A percentile compares a stretch with the other conserved stretches of the same genome.
phyloP scores from a whole-genome alignment of 495 filamentous ascomycete genomes.

The Penicillium arizonense region DNA sequence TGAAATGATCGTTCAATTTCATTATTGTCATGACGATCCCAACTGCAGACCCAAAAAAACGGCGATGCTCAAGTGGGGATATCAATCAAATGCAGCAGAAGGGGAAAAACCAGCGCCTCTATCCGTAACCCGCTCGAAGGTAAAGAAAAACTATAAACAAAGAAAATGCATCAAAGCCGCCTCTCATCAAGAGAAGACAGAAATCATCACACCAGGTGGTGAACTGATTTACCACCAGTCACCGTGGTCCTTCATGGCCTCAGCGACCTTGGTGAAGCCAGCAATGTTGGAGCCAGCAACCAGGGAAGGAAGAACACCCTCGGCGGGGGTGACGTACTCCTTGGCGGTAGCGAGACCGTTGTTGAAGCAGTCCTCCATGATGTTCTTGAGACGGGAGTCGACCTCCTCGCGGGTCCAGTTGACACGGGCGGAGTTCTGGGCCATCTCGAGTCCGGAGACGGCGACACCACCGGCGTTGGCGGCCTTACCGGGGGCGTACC shows the following conservation, averaged over 20 bases:
- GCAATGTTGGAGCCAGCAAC: constrained; percentile 96
- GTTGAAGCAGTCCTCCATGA: constrained; percentile 94
- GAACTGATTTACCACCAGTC: constrained; percentile 78
- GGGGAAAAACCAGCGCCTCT: constrained; percentile 40
- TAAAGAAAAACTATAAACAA: constrained; percentile 20
- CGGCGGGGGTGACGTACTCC: constrained; percentile 73
- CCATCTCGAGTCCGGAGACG: constrained; percentile 98
- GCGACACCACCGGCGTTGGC: constrained; percentile 98
- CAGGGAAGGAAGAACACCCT: constrained; percentile 83
- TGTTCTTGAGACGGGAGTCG: constrained; percentile 84
- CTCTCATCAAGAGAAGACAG: constrained; percentile 11
- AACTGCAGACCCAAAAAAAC: constrained; percentile 15
- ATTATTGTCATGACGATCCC: constrained; percentile 30
- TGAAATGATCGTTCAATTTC: constrained; percentile 25
- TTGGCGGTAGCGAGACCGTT: constrained; percentile 87
- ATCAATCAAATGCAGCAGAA: constrained; percentile 30
- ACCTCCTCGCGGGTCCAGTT: constrained; percentile 88
- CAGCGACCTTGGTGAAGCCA: constrained; percentile 93
- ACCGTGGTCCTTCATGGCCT: constrained; percentile 93
- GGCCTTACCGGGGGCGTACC: constrained; percentile 93
- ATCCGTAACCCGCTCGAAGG: constrained; percentile 35
- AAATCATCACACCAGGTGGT: constrained; percentile 9
- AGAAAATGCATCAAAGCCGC: constrained; percentile 23
- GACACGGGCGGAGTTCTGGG: constrained; percentile 88
- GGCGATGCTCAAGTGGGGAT: constrained; percentile 27